Conservation (phyloP, 2,329 filamentous ascomycete species). For the Colletotrichum kahawae region DNA sequence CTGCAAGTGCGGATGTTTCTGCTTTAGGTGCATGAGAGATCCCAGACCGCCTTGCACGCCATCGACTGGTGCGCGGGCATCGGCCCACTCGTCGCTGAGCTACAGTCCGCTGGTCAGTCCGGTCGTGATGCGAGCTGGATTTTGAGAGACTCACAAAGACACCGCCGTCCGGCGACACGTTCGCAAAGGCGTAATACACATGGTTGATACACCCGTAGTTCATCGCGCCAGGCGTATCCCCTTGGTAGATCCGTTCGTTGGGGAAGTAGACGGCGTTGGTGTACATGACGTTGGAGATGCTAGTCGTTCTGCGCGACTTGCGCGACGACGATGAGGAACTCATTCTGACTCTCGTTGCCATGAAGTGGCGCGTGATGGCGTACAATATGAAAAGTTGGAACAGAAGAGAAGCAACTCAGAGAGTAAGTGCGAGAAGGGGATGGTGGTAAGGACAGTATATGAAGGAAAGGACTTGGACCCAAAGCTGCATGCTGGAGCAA, state of each 20-base stretch:
- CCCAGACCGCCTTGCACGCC: conserved; percentile 74
- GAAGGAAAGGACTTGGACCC: conserved; percentile 13
- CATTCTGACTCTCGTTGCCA: conserved; percentile 29
- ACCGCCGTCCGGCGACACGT: conserved; percentile 72
- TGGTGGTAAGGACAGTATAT: conserved; percentile 19
- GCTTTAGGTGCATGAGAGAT: conserved; percentile 75
- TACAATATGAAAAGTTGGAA: neutral
- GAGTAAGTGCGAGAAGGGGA: neutral
- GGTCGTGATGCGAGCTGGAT: neutral
- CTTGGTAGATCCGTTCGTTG: conserved; percentile 76
- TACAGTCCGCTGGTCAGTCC: conserved; percentile 35
- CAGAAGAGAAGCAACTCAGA: neutral
- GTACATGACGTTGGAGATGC: conserved; percentile 56
- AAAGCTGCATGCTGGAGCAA: conserved; percentile 19
- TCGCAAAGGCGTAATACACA: conserved; percentile 84
- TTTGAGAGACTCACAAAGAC: conserved; percentile 68
- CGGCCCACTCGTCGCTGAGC: conserved; percentile 82
- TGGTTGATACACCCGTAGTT: conserved; percentile 80
- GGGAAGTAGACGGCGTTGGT: conserved; percentile 85
- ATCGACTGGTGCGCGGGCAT: conserved; percentile 74
- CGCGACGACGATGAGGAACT: conserved; percentile 46
- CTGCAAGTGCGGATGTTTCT: conserved; percentile 71
- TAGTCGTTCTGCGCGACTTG: conserved; percentile 50
- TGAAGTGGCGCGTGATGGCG: neutral
- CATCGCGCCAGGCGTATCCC: conserved; percentile 74